Percentiles rank a stretch among this genome's conserved stretches.
Conservation (phyloP, 2,329 filamentous ascomycete genomes). For the Venturia nashicola region DNA sequence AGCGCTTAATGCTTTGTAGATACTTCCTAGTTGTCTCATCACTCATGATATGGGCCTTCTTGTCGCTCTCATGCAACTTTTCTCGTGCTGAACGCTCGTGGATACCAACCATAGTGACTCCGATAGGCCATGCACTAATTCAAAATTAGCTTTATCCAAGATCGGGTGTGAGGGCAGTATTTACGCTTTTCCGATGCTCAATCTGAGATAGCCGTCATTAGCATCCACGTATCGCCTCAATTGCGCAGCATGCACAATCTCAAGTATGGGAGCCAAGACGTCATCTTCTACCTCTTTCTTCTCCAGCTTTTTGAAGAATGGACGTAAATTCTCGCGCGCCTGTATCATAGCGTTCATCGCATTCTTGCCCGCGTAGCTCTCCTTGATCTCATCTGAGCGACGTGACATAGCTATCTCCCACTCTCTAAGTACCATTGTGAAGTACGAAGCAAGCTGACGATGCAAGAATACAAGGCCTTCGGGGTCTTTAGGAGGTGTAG, state of each 20-base stretch:
- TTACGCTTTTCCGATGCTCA: slow-evolving; percentile 84
- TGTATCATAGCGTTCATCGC: slow-evolving; percentile 79
- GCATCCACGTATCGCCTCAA: slow-evolving; percentile 88
- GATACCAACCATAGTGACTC: slow-evolving; percentile 99
- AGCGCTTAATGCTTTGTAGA: slow-evolving; percentile 93
- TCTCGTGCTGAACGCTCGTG: slow-evolving; percentile 93
- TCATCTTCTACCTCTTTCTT: slow-evolving; percentile 65
- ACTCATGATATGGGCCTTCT: slow-evolving; percentile 88
- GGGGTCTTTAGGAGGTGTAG: slow-evolving; percentile 47
- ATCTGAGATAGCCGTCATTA: slow-evolving; percentile 82
- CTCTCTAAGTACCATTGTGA: slow-evolving; percentile 85
- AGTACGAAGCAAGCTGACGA: slow-evolving; percentile 85
- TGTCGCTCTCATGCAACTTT: slow-evolving; percentile 71
- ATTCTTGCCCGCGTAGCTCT: slow-evolving; percentile 66
- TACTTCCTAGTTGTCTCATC: slow-evolving; percentile 94
- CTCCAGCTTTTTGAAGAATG: slow-evolving; percentile 83
- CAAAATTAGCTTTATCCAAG: slow-evolving; percentile 1
- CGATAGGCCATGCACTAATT: slow-evolving; percentile 78
- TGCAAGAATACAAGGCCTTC: slow-evolving; percentile 61
- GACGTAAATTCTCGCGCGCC: slow-evolving; percentile 75
- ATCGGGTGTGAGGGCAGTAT: slow-evolving; percentile 15
- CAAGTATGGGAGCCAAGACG: slow-evolving; percentile 69
- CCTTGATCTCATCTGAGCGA: slow-evolving; percentile 45
- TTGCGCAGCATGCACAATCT: slow-evolving; percentile 86
- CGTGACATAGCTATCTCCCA: slow-evolving; percentile 67